Percentiles rank a stretch among this genome's conserved stretches.
Evolutionary conservation across 192 early-diverging fungal genomes (phyloP).

Genomic region (Coemansia sp.): DNA sequence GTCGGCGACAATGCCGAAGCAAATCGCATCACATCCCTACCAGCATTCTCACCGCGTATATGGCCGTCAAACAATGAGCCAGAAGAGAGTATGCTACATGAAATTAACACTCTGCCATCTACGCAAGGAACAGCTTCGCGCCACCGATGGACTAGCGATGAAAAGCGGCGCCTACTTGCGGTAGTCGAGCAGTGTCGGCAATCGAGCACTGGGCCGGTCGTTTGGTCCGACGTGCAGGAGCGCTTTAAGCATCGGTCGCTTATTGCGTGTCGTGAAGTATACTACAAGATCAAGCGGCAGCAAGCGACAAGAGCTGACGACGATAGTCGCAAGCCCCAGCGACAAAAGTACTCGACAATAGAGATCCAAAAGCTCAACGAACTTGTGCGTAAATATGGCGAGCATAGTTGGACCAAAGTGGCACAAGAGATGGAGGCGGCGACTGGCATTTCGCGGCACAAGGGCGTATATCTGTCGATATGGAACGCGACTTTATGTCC

Average conservation of each 20-base stretch:
- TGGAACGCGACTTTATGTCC: constrained; percentile 30
- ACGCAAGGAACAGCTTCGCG: not conserved
- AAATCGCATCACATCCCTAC: not conserved
- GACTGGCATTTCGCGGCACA: constrained; percentile 6
- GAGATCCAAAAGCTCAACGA: constrained; percentile 13
- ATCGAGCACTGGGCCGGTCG: constrained; percentile 1
- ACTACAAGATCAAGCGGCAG: constrained; percentile 1
- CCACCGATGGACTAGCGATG: constrained; percentile 11
- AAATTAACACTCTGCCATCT: not conserved
- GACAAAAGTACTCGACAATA: not conserved
- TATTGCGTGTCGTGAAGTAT: not conserved
- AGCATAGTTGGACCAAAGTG: constrained; percentile 27
- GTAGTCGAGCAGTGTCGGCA: not conserved
- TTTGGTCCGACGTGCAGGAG: constrained; percentile 7
- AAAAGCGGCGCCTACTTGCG: not conserved
- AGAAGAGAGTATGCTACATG: not conserved
- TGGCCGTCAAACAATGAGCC: not conserved
- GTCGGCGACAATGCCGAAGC: not conserved
- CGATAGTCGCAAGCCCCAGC: not conserved
- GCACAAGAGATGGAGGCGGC: constrained; percentile 17
- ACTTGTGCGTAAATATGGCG: constrained; percentile 23
- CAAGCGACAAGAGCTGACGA: not conserved
- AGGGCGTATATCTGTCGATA: not conserved
- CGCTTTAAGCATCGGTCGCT: constrained; percentile 7
- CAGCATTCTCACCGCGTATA: not conserved